Evolutionary conservation across 2,329 filamentous ascomycete genomes (phyloP).

Genomic region (Zopfia rhizophila): DNA sequence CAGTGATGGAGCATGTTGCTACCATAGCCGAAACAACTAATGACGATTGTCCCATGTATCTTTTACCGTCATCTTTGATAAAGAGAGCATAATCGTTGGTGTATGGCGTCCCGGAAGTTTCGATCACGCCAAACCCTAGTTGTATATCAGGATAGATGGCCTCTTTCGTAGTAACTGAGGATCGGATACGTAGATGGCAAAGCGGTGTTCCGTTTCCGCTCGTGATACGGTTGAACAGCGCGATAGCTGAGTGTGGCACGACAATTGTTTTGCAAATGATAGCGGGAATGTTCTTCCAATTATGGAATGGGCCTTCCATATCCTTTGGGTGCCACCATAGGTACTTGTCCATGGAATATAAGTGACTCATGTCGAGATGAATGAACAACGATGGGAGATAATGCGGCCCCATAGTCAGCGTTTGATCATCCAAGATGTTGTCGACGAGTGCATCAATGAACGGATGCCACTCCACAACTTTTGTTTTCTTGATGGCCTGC

Average conservation of each 20-base stretch:
- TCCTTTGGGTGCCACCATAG: background rate
- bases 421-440: constrained; percentile 10
- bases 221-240: constrained; percentile 11
- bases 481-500: constrained; percentile 7
- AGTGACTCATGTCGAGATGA: constrained; percentile 18
- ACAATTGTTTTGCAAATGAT: constrained; percentile 25
- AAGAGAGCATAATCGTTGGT: constrained; percentile 17
- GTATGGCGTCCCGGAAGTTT: constrained; percentile 14
- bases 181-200: constrained; percentile 16
- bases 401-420: constrained; percentile 17
- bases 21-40: constrained; percentile 28
- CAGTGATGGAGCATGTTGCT: constrained; percentile 9
- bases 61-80: constrained; percentile 19
- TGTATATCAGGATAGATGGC: constrained; percentile 23
- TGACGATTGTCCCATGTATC: constrained; percentile 16
- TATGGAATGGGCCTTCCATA: constrained; percentile 13
- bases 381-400: constrained; percentile 23
- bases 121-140: constrained; percentile 21
- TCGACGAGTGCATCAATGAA: constrained; percentile 11
- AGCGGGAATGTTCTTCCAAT: constrained; percentile 26
- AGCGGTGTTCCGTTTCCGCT: constrained; percentile 14
- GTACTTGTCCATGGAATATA: constrained; percentile 5
- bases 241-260: constrained; percentile 19
- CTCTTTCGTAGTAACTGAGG: constrained; percentile 5
- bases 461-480: constrained; percentile 9